phyloP scores from a whole-genome alignment of 306 rosid genomes.

The Quercus bicolor region DNA sequence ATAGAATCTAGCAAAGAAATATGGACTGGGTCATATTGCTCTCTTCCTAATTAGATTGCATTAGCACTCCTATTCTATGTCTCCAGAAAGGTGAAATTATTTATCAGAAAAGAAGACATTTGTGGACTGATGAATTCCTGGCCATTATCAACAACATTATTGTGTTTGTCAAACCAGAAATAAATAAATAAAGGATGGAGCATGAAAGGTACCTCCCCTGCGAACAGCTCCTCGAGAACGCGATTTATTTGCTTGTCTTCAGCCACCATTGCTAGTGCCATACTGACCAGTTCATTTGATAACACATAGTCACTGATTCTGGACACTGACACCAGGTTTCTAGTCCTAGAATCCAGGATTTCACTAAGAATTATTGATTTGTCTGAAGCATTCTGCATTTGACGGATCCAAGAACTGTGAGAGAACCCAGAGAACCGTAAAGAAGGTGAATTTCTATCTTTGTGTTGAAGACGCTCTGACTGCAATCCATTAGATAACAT shows the following conservation, averaged over 20 bases:
- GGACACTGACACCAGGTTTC: constrained; percentile 96
- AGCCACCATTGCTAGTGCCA: constrained; percentile 99
- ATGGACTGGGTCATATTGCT: neutral
- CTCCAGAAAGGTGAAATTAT: neutral
- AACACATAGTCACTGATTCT: constrained; percentile 94
- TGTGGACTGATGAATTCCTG: neutral
- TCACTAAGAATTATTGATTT: constrained; percentile 93
- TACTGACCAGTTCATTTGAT: constrained; percentile 93
- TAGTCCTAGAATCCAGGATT: constrained; percentile 93
- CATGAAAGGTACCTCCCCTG: constrained; percentile 59
- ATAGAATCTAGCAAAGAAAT: neutral
- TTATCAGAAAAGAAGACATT: neutral
- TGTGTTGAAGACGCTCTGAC: constrained; percentile 89
- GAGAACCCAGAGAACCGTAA: constrained; percentile 77
- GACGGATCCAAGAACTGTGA: constrained; percentile 92
- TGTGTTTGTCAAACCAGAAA: neutral
- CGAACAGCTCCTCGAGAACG: constrained; percentile 95
- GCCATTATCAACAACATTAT: neutral
- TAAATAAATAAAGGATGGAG: neutral
- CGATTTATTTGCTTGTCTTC: constrained; percentile 99
- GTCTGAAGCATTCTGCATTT: constrained; percentile 97
- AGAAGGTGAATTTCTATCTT: constrained; percentile 61
- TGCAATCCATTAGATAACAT: constrained; percentile 29
- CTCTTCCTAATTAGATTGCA: neutral
- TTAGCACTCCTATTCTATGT: neutral